A percentile compares a stretch with the other conserved stretches of the same genome.
phyloP scores from a whole-genome alignment of 768 basidiomycete genomes.

The Termitomyces sp. region DNA sequence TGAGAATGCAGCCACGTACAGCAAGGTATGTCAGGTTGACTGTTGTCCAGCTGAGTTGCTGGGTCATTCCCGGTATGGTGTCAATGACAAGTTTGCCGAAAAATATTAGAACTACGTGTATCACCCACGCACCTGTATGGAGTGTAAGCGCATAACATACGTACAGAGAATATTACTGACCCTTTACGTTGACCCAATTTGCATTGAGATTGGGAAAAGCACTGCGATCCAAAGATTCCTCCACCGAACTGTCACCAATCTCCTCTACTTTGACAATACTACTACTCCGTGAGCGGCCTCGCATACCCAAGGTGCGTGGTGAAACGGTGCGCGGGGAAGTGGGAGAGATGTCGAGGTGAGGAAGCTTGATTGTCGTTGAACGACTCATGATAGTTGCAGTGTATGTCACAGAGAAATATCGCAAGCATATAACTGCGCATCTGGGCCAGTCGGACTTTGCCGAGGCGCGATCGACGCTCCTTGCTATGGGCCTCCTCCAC shows the following conservation, averaged over 20 bases:
- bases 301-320: slow-evolving; percentile 14
- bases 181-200: slow-evolving; percentile 93
- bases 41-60: slow-evolving; percentile 93
- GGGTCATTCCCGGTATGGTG: slow-evolving; percentile 90
- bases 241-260: slow-evolving; percentile 65
- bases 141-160: not conserved
- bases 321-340: slow-evolving; percentile 23
- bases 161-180: slow-evolving; percentile 31
- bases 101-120: slow-evolving; percentile 91
- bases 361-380: slow-evolving; percentile 52
- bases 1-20: slow-evolving; percentile 43
- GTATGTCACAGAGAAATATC: slow-evolving; percentile 12
- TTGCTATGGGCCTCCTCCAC: slow-evolving; percentile 51
- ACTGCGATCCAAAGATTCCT: slow-evolving; percentile 76
- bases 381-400: slow-evolving; percentile 40
- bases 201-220: slow-evolving; percentile 85
- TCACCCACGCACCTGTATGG: slow-evolving; percentile 90
- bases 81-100: slow-evolving; percentile 91
- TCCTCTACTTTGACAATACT: slow-evolving; percentile 86
- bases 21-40: slow-evolving; percentile 89
- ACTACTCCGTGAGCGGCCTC: slow-evolving; percentile 55
- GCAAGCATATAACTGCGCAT: slow-evolving; percentile 13
- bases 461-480: slow-evolving; percentile 14
- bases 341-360: slow-evolving; percentile 38
- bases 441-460: slow-evolving; percentile 20